Evolutionary conservation across 2,329 filamentous ascomycete genomes (phyloP), one percentile per base, ranked within the genome.

Genomic region (Diplodia scrobiculata): DNA sequence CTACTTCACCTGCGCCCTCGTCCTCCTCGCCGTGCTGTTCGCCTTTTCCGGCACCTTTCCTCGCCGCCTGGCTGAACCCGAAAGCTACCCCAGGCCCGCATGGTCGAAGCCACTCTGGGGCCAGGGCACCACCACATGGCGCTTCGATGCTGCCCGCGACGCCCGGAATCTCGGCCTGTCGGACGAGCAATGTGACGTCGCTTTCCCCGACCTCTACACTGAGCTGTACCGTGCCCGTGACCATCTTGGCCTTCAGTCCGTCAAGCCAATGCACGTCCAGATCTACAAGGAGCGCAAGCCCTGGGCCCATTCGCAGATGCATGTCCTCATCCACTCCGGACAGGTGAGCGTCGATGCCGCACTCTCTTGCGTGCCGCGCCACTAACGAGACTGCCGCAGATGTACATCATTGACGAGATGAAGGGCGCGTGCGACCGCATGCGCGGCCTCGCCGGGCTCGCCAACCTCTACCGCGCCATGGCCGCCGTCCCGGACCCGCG

Each of bases 151-250:
- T 5, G 45, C 29, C n/a, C 53, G 32, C 5, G 65, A 66, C 38
- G 36, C 65, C 13, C n/a, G 48, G 11, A 66, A 66, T 32, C 58
- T 53, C 5, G 55, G 55, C 7, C 48, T 66, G 14, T 25, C 55
- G 10, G 65, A 66, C 14, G 55, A 53, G n/a, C 65, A 66, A 36
- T 66, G 65, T 21, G 50, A 66, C 45, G 55, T 66, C 14, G 65
- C 65, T 36, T 66, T 66, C 25, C 65, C 65, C 1, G 9, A 32
- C 6, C 58, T 66, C 27, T 66, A 47, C 32, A 38, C 50, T 1
- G 65, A 66, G 34, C 5, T 66, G 2, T 50, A 66, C 36, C 47
- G 55, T 6, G 47, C 38, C 19, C 36, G 48, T 17, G 55, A 66
- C 19, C 21, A 36, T 9, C 48, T 62, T 14, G 52, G 50, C 19